Evolutionary conservation across 73 alveolate genomes (phyloP).

Genomic region (Stentor roeselii): DNA sequence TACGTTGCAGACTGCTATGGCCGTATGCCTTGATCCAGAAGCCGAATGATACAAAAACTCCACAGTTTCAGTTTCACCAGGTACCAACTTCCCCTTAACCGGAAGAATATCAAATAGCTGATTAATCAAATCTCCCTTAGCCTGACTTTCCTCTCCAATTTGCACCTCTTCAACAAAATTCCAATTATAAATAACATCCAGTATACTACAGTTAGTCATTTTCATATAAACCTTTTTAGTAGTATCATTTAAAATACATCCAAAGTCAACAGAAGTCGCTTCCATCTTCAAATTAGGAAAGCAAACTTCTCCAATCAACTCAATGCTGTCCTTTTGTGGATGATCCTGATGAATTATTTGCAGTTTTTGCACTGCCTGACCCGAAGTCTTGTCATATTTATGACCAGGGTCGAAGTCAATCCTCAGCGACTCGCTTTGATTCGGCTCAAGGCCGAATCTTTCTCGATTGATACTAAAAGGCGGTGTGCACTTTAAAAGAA

Average conservation of each 20-base stretch:
- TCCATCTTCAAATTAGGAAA: conserved; percentile 96
- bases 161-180: conserved; percentile 94
- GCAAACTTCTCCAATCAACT: conserved; percentile 95
- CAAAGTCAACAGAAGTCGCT: conserved; percentile 87
- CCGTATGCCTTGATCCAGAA: conserved; percentile 88
- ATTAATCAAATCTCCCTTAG: conserved; percentile 67
- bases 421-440: conserved; percentile 75
- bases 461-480: conserved; percentile 78
- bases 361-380: conserved; percentile 87
- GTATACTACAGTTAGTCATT: conserved; percentile 93
- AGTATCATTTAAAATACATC: conserved; percentile 98
- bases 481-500: conserved; percentile 73
- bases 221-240: conserved; percentile 94
- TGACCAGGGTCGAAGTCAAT: conserved; percentile 99
- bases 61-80: conserved; percentile 96
- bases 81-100: conserved; percentile 94
- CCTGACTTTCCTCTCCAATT: background rate
- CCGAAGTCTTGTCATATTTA: conserved; percentile 95
- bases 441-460: conserved; percentile 81
- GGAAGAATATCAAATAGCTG: conserved; percentile 99
- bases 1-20: conserved; percentile 96
- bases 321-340: conserved; percentile 97
- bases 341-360: conserved; percentile 96
- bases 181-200: conserved; percentile 99
- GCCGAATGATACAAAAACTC: conserved; percentile 94